phyloP scores from a whole-genome alignment of 116 monocot genomes.

The Zostera marina region DNA sequence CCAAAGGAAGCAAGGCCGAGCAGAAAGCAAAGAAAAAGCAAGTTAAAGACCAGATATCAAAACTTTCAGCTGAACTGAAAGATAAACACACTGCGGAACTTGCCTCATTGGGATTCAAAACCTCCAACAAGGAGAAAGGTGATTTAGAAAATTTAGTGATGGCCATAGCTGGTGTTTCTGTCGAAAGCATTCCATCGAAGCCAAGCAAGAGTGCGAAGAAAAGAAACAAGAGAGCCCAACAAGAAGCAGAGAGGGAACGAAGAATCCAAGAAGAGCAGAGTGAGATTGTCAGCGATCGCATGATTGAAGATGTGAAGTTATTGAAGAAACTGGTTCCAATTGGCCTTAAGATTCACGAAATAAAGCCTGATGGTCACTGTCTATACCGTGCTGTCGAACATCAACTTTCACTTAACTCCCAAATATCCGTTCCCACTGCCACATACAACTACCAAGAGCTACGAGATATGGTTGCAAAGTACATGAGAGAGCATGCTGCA shows the following conservation, averaged over 20 bases:
- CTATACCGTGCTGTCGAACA: slow-evolving; percentile 85
- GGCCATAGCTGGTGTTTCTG: slow-evolving; percentile 75
- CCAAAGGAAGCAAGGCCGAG: slow-evolving; percentile 98
- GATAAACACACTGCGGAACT: slow-evolving; percentile 62
- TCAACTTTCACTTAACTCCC: slow-evolving; percentile 39
- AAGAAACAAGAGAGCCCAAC: slow-evolving; percentile 62
- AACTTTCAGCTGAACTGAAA: slow-evolving; percentile 37
- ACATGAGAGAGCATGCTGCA: slow-evolving; percentile 64
- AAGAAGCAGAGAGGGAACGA: slow-evolving; percentile 83
- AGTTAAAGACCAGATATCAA: slow-evolving; percentile 81
- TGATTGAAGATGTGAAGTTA: slow-evolving; percentile 59
- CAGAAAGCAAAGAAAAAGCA: slow-evolving; percentile 98
- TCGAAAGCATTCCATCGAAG: slow-evolving; percentile 11
- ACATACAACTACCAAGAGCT: slow-evolving; percentile 40
- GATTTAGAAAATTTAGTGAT: slow-evolving; percentile 50
- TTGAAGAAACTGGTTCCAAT: slow-evolving; percentile 65
- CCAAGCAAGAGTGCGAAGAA: slow-evolving; percentile 55
- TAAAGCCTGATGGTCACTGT: slow-evolving; percentile 97
- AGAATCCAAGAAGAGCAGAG: slow-evolving; percentile 80
- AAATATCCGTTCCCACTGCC: not conserved
- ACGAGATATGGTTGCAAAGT: slow-evolving; percentile 53
- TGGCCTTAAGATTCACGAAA: slow-evolving; percentile 66
- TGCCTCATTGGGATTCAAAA: slow-evolving; percentile 47
- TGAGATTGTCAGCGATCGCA: slow-evolving; percentile 50
- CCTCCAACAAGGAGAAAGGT: slow-evolving; percentile 25